Base-by-base conservation (phyloP, 176 grass and related monocot genomes). In the Metroxylon sagu region DNA sequence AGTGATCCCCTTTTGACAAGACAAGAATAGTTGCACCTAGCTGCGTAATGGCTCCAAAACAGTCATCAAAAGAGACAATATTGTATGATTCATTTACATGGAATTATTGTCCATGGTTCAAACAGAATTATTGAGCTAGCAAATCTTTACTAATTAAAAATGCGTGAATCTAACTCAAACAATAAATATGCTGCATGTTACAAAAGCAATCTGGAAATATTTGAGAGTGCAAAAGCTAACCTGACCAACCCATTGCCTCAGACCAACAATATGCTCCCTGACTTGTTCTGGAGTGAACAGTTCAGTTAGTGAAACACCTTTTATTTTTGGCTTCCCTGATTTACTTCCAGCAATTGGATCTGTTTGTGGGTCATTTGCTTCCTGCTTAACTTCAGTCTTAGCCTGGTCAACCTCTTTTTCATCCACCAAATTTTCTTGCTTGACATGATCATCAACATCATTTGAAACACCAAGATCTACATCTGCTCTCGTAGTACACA, bases 211-310 rank as follows among this genome's bases (percentile, higher is more conserved):
- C 16, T 54, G 43, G 26, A 56, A 51, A 14, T 51, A 31, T 60
- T 49, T 72, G 54, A 4, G 16, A 31, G 66, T 29, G 48, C 29
- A 77, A 71, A 35, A 65, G 56, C 17, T 67, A 73, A 99, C 94
- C 94, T 99, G 94, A 73, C 94, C 94, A 83, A 99, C 82, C 88
- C 88, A 99, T 66, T 76, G 76, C 74, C 88, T 92, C 66, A 99
- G 50, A 81, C 94, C 85, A 50, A 71, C 71, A 51, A 99, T 93
- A 71, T 99, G 94, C 27, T 88, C 94, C 48, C 59, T 68, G 61
- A 93, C 85, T 80, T 99, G 94, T 73, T 99, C 94, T 50, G 85
- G 88, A 66, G 94, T 99, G 73, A 99, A 99, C 71, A 99, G 74
- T 69, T 99, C 94, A 43, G 80, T 99, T 76, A 99, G 60, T 25